Evolutionary conservation across 805 yeast genomes (phyloP), one percentile per base, ranked within the genome.

Genomic region (Hagleromyces aurorensis): DNA sequence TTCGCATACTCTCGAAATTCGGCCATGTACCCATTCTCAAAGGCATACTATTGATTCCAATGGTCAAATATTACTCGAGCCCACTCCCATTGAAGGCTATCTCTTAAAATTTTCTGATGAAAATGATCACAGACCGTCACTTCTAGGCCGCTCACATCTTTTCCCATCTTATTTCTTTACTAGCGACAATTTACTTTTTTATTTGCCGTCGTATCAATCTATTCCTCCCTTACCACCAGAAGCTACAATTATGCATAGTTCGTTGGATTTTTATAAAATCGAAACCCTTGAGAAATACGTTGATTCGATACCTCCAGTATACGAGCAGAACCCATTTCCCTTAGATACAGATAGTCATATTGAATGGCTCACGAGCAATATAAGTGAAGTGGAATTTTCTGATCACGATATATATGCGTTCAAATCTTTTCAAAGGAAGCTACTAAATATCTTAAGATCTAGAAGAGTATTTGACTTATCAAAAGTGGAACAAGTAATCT

Each of bases 1-100:
- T 34, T 63, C 70, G 7, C 73, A 71, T 45, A 64, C 61, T 22
- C 48, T 86, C n/a, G 89, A 86, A 47, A 51, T 80, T 13, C 61
- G 93, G 23, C 64, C 59, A 12, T 47, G 66, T 15, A 41, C 48
- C 10, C 67, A 65, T 30, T 62, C 64, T 33, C 61, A 70, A 4
- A 47, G 59, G 28, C 21, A 23, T 2, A 46, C 62, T 1, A 20
- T 11, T 3, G 29, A 30, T 30, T 17, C 41, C 18, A 43, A 40
- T 20, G 55, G 50, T 2, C 32, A 36, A 6, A 23, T 29, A 7
- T 6, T 64, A 12, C 27, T 40, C 1, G 94, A 80, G 47, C 96
- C 96, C 0, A 30, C 58, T 0, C 77, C 94, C 0, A 53, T 85
- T 7, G 97, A 89, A 57, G 97, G 97, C 0, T 86, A 81, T 49